Evolutionary conservation across 1,284 basidiomycete species (phyloP).

Genomic region (Cutaneotrichosporon dermatis): DNA sequence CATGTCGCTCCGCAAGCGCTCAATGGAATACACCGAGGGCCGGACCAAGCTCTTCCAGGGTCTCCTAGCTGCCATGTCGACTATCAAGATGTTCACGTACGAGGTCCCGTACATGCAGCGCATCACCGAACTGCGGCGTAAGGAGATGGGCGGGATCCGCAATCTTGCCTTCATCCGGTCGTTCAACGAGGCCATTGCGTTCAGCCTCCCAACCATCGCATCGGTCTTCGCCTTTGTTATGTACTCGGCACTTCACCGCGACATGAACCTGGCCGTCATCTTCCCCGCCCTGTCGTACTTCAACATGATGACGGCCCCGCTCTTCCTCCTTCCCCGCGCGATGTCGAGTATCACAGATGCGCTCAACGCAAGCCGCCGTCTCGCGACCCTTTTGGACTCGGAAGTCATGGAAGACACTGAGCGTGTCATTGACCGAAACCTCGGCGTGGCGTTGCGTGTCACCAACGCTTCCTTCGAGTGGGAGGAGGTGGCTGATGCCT

Average conservation of each 20-base stretch:
- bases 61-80: conserved; percentile 62
- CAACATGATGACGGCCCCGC: conserved; percentile 49
- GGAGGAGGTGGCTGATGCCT: conserved; percentile 28
- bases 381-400: conserved; percentile 1
- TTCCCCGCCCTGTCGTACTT: conserved; percentile 71
- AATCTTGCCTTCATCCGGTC: background rate
- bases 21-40: conserved; percentile 67
- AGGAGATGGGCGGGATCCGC: conserved; percentile 51
- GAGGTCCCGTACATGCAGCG: conserved; percentile 58
- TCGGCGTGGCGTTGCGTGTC: conserved; percentile 56
- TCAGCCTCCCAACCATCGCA: conserved; percentile 27
- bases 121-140: conserved; percentile 61
- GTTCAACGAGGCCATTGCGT: background rate
- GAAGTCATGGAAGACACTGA: conserved; percentile 53
- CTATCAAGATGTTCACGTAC: conserved; percentile 67
- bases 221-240: conserved; percentile 62
- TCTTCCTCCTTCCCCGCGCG: background rate
- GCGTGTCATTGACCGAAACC: conserved; percentile 50
- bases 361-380: background rate
- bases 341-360: background rate
- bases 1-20: conserved; percentile 52
- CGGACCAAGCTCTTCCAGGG: conserved; percentile 74
- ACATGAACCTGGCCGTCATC: conserved; percentile 63
- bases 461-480: conserved; percentile 62
- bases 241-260: conserved; percentile 60